These are phyloP conservation scores for Penicillium sp. DNA, from an alignment of 2,329 filamentous ascomycete species.

Conservation along the genomic window DNA sequence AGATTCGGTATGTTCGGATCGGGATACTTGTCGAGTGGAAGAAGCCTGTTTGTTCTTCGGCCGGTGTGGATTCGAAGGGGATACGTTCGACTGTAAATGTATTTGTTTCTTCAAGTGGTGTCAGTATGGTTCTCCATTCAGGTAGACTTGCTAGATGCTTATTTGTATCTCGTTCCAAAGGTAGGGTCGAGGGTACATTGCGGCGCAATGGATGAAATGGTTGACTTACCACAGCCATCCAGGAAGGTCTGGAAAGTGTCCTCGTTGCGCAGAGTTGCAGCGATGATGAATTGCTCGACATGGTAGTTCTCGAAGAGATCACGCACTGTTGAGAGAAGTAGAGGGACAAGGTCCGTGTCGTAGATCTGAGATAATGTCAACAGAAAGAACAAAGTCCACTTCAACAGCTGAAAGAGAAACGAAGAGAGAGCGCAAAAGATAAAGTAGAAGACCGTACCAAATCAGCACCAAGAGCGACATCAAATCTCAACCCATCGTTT, in stretches of 20 bases:
- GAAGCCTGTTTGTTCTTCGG: conserved; percentile 46
- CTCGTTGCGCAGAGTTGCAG: conserved; percentile 60
- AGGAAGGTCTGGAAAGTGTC: conserved; percentile 60
- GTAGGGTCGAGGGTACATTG: no score
- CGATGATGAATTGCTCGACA: conserved; percentile 55
- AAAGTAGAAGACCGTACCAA: conserved; percentile 30
- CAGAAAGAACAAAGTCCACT: neutral
- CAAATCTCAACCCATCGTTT: conserved; percentile 24
- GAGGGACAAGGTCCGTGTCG: conserved; percentile 57
- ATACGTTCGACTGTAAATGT: conserved; percentile 40
- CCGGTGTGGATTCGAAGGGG: conserved; percentile 43
- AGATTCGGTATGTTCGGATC: conserved; percentile 39
- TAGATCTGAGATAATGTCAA: conserved; percentile 53
- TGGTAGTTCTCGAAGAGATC: conserved; percentile 56
- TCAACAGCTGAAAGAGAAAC: neutral
- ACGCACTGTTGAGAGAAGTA: conserved; percentile 55
- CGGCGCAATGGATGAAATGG: neutral
- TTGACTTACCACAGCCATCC: conserved; percentile 55
- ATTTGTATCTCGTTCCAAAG: no score
- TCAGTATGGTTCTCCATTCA: no score
- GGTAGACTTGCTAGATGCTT: no score
- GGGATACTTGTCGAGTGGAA: conserved; percentile 47
- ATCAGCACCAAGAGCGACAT: conserved; percentile 44
- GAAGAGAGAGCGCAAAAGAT: no score
- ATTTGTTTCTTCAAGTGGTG: conserved; percentile 31